Conservation (phyloP, 257 asterid genomes). For the Mentha longifolia region DNA sequence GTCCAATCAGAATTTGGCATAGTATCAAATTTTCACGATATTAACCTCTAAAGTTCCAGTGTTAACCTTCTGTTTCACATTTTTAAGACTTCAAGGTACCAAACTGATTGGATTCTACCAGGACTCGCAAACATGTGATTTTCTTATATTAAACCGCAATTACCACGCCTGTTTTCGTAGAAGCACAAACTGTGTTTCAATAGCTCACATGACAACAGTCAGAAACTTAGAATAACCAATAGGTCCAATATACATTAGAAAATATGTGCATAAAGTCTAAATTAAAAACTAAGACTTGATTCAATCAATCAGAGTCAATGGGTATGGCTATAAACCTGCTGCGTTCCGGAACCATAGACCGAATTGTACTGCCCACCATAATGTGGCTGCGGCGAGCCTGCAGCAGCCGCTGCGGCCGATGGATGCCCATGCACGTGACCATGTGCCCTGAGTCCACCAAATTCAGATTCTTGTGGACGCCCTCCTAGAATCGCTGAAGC, state of each 20-base stretch:
- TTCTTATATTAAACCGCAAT: background rate
- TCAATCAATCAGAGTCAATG: background rate
- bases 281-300: background rate
- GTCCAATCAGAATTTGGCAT: too few species aligned
- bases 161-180: background rate
- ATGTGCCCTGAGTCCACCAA: constrained; percentile 60
- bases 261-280: background rate
- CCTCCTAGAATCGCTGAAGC: constrained; percentile 52
- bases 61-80: too few species aligned
- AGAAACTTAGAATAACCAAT: background rate
- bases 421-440: constrained; percentile 60
- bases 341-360: constrained; percentile 68
- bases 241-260: background rate
- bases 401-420: constrained; percentile 46
- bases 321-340: constrained; percentile 64
- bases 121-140: too few species aligned
- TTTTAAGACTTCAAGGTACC: too few species aligned
- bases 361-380: constrained; percentile 78
- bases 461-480: constrained; percentile 56
- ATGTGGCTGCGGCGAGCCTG: constrained; percentile 48
- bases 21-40: too few species aligned
- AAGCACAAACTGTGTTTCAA: background rate
- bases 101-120: too few species aligned
- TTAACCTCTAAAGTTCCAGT: too few species aligned
- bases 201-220: background rate